Conservation (phyloP, 768 basidiomycete species). For the Phylloporus scabripes region DNA sequence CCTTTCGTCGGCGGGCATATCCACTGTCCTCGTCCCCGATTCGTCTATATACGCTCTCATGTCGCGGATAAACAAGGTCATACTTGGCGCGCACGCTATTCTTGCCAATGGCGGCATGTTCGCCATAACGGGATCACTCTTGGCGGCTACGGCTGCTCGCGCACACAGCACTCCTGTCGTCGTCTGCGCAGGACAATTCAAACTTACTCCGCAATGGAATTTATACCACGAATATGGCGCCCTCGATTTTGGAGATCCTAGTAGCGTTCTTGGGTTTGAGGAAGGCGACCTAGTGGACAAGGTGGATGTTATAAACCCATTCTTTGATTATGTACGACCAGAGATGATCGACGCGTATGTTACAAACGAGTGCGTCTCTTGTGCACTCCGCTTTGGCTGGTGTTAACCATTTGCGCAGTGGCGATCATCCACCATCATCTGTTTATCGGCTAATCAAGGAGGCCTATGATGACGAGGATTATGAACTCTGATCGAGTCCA, state of each 20-base stretch:
- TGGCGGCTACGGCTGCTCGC: constrained; percentile 82
- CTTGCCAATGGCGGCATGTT: constrained; percentile 97
- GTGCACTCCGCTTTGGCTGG: background rate
- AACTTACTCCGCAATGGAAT: constrained; percentile 89
- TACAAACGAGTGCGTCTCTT: constrained; percentile 84
- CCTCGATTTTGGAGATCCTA: constrained; percentile 70
- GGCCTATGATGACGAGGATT: constrained; percentile 93
- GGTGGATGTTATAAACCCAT: constrained; percentile 93
- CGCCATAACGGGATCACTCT: constrained; percentile 76
- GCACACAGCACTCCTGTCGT: constrained; percentile 90
- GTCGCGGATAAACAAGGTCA: constrained; percentile 95
- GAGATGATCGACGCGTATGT: constrained; percentile 92
- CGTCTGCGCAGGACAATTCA: constrained; percentile 94
- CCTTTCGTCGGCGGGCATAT: constrained; percentile 73
- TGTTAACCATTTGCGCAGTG: constrained; percentile 43
- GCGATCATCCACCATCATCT: constrained; percentile 93
- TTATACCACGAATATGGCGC: constrained; percentile 82
- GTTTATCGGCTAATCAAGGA: constrained; percentile 91
- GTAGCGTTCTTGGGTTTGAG: constrained; percentile 65
- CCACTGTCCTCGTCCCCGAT: constrained; percentile 96
- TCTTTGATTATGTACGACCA: constrained; percentile 91
- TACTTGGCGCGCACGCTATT: constrained; percentile 92
- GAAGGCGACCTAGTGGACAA: constrained; percentile 77
- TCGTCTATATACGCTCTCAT: constrained; percentile 94
- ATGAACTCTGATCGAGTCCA: constrained; percentile 45